Evolutionary conservation across 2,329 filamentous ascomycete genomes (phyloP).

Genomic region (Fusarium virguliforme): DNA sequence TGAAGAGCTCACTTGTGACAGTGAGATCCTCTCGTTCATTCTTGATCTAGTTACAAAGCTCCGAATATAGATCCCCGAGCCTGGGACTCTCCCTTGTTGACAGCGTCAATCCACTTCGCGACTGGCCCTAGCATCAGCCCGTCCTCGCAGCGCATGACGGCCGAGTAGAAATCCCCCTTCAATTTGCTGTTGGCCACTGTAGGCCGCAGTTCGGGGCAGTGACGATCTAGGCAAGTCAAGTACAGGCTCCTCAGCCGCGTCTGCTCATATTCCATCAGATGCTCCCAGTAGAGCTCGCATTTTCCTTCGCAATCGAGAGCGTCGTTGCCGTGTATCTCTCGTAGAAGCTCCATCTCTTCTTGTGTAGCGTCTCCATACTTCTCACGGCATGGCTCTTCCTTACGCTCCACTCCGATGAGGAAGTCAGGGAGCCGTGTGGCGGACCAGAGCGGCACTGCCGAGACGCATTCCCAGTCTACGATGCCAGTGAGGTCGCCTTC

Average conservation of each 20-base stretch:
- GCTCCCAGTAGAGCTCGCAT: constrained; percentile 59
- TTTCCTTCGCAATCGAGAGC: constrained; percentile 59
- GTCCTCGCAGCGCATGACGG: constrained; percentile 5
- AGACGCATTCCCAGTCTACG: constrained; percentile 63
- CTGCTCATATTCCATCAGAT: constrained; percentile 60
- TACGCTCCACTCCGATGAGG: constrained; percentile 49
- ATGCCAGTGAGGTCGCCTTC: constrained; percentile 56
- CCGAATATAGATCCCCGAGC: too few species aligned
- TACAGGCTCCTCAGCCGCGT: constrained; percentile 57
- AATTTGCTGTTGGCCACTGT: constrained; percentile 42
- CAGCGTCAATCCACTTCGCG: constrained; percentile 9
- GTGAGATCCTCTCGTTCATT: too few species aligned
- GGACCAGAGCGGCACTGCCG: constrained; percentile 59
- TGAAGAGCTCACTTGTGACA: too few species aligned
- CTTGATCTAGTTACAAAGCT: too few species aligned
- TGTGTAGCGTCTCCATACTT: constrained; percentile 51
- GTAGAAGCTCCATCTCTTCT: constrained; percentile 14
- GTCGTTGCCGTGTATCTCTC: constrained; percentile 27
- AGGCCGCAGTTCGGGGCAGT: constrained; percentile 46
- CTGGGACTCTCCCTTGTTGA: constrained; percentile 14
- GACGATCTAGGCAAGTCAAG: constrained; percentile 42
- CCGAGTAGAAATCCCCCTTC: constrained; percentile 53
- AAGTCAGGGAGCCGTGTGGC: constrained; percentile 56
- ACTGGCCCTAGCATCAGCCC: constrained; percentile 2
- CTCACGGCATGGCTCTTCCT: constrained; percentile 54